These are phyloP conservation scores for Scheffersomyces coipomensis DNA, from an alignment of 805 yeast genomes.

Conservation along the genomic window DNA sequence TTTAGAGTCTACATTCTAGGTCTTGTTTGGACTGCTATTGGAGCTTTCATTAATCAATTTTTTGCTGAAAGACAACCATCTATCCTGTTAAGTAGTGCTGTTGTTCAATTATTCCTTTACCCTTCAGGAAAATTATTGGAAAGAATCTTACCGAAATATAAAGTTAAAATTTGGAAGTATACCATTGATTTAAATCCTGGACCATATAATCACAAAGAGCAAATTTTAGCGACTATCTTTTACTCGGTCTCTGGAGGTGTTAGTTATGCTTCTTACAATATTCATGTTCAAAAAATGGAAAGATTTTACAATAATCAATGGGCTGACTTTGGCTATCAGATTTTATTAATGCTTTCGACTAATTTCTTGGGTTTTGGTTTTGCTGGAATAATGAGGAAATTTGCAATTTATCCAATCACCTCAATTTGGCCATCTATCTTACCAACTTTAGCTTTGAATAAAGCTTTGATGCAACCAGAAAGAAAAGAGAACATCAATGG, in stretches of 20 bases:
- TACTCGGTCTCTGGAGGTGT: conserved; percentile 13
- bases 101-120: conserved; percentile 45
- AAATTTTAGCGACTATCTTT: conserved; percentile 39
- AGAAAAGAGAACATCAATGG: conserved; percentile 27
- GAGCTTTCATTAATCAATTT: conserved; percentile 55
- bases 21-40: conserved; percentile 49
- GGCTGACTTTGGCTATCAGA: conserved; percentile 28
- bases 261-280: conserved; percentile 31
- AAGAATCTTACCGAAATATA: conserved; percentile 42
- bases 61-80: conserved; percentile 56
- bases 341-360: conserved; percentile 20
- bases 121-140: conserved; percentile 43
- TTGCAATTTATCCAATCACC: conserved; percentile 24
- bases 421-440: conserved; percentile 28
- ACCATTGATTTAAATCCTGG: conserved; percentile 55
- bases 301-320: conserved; percentile 22
- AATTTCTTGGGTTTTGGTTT: conserved; percentile 30
- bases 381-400: conserved; percentile 29
- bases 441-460: conserved; percentile 29
- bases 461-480: conserved; percentile 26
- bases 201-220: conserved; percentile 67
- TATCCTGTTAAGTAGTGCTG: conserved; percentile 42
- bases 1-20: conserved; percentile 56
- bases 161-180: conserved; percentile 23
- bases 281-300: conserved; percentile 20